These are phyloP conservation scores for Herpotrichia juniperi DNA, from an alignment of 2,329 filamentous ascomycete species.

Conservation along the genomic window DNA sequence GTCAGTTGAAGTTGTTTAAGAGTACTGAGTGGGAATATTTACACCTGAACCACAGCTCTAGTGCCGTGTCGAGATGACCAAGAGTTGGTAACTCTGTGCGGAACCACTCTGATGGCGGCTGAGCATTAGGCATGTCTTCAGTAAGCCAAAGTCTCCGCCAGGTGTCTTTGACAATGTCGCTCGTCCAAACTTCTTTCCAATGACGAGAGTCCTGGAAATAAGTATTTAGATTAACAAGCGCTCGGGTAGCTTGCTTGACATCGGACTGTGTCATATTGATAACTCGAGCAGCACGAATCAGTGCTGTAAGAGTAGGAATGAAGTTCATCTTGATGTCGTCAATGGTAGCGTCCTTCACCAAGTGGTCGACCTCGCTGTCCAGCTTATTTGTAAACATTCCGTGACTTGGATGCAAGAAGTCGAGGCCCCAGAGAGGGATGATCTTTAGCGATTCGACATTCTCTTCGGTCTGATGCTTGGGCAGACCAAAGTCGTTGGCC, in stretches of 20 bases:
- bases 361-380: slow-evolving; percentile 46
- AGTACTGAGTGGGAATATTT: slow-evolving; percentile 10
- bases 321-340: slow-evolving; percentile 48
- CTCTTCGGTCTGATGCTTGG: slow-evolving; percentile 51
- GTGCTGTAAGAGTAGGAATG: slow-evolving; percentile 48
- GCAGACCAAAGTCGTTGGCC: slow-evolving; percentile 51
- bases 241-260: slow-evolving; percentile 49
- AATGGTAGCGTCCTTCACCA: slow-evolving; percentile 41
- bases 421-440: slow-evolving; percentile 50
- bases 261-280: slow-evolving; percentile 46
- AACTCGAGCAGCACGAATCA: slow-evolving; percentile 47
- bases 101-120: slow-evolving; percentile 52
- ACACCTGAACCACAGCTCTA: slow-evolving; percentile 56
- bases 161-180: slow-evolving; percentile 52
- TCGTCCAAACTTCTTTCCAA: slow-evolving; percentile 56
- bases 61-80: slow-evolving; percentile 52
- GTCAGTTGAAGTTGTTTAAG: slow-evolving; percentile 13
- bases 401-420: slow-evolving; percentile 49
- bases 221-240: slow-evolving; percentile 50
- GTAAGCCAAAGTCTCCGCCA: slow-evolving; percentile 56
- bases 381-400: slow-evolving; percentile 51
- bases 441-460: slow-evolving; percentile 52
- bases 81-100: slow-evolving; percentile 53
- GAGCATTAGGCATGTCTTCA: slow-evolving; percentile 50
- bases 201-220: slow-evolving; percentile 53